phyloP scores from a whole-genome alignment of 2,329 filamentous ascomycete species.

The Curvularia sp. region DNA sequence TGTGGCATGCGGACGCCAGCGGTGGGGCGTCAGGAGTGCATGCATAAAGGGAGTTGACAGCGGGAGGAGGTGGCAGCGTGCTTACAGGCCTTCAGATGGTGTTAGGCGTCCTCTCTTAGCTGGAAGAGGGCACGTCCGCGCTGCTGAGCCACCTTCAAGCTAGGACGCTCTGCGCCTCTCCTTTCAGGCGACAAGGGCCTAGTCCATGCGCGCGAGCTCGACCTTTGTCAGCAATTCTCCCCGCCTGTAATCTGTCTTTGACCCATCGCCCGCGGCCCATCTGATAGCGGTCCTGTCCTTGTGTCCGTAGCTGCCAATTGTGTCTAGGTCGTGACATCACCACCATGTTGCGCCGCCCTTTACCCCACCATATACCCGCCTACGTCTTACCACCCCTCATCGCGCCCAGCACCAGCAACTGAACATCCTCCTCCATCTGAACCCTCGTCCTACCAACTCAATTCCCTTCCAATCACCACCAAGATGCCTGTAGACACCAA shows the following conservation, averaged over 20 bases:
- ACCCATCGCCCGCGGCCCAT: background rate
- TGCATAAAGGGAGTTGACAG: background rate
- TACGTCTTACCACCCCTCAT: constrained; percentile 24
- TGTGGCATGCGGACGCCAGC: background rate
- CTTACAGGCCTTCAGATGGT: background rate
- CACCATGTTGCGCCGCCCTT: constrained; percentile 1
- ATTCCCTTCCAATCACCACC: constrained; percentile 9
- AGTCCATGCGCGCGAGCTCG: background rate
- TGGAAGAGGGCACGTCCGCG: background rate
- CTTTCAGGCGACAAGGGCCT: constrained; percentile 1
- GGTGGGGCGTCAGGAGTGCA: background rate
- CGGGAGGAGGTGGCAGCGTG: constrained; percentile 1
- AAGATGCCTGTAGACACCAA: constrained; percentile 54
- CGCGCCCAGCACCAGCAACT: constrained; percentile 1
- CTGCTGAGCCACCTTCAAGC: constrained; percentile 1
- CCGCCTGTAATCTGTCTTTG: background rate
- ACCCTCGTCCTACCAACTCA: background rate
- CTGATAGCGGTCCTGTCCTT: background rate
- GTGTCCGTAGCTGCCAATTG: background rate
- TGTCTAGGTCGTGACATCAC: constrained; percentile 17
- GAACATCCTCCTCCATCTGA: background rate
- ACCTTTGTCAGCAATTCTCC: background rate
- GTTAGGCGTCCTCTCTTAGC: background rate
- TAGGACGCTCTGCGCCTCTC: constrained; percentile 5
- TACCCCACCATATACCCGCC: constrained; percentile 19